phyloP scores from a whole-genome alignment of 2,329 filamentous ascomycete species.

The Diplodia seriata region DNA sequence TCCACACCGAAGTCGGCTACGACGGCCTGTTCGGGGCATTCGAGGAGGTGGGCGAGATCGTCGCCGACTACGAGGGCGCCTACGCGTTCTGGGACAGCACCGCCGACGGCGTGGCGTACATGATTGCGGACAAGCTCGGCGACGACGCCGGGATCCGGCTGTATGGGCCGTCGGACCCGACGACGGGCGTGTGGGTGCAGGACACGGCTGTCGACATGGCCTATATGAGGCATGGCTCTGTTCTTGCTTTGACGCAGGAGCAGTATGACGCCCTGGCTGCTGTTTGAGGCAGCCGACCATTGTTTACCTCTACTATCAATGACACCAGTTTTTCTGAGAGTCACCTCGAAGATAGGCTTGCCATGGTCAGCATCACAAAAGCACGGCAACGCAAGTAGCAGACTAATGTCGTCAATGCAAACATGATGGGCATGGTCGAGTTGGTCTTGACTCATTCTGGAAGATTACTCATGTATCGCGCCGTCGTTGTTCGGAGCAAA shows the following conservation, averaged over 20 bases:
- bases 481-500: no score
- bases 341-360: no score
- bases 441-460: no score
- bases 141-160: constrained; percentile 29
- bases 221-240: constrained; percentile 34
- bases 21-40: constrained; percentile 34
- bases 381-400: no score
- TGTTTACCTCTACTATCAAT: no score
- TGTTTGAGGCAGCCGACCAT: not conserved
- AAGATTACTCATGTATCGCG: no score
- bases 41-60: constrained; percentile 21
- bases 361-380: no score
- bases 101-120: constrained; percentile 29
- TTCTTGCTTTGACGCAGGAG: constrained; percentile 30
- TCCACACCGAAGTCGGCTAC: constrained; percentile 33
- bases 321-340: no score
- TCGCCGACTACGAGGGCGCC: constrained; percentile 34
- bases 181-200: constrained; percentile 21
- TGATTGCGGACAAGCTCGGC: constrained; percentile 33
- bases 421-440: no score
- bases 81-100: constrained; percentile 33
- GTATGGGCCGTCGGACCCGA: constrained; percentile 32
- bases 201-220: constrained; percentile 30
- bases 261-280: constrained; percentile 34
- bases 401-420: no score